Evolutionary conservation across 2,329 filamentous ascomycete genomes (phyloP).

Genomic region (Diaporthe nobilis): DNA sequence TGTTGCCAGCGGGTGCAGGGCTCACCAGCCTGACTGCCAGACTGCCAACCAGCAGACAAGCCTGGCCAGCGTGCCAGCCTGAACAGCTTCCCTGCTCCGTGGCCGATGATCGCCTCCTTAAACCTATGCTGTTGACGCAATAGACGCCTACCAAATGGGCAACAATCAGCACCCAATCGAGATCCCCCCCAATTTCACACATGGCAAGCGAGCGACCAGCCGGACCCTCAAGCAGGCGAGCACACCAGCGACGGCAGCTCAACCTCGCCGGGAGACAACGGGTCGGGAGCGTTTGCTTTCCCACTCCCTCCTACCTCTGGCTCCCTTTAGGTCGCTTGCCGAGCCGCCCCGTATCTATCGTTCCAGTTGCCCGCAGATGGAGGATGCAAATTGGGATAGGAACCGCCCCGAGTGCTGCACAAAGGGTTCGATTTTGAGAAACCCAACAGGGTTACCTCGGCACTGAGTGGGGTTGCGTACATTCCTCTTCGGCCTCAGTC

Average conservation of each 20-base stretch:
- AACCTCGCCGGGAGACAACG: neutral
- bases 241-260: neutral
- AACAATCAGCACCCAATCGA: conserved; percentile 37
- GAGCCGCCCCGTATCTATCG: conserved; percentile 15
- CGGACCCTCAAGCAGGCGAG: neutral
- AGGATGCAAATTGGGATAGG: conserved; percentile 2
- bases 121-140: conserved; percentile 25
- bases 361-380: conserved; percentile 7
- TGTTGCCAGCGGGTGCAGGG: conserved; percentile 10
- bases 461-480: conserved; percentile 10
- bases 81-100: conserved; percentile 21
- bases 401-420: conserved; percentile 22
- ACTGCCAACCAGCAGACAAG: conserved; percentile 17
- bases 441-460: conserved; percentile 24
- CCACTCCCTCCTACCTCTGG: neutral
- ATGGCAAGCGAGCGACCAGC: neutral
- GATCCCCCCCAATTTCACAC: conserved; percentile 22
- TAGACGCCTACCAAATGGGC: conserved; percentile 23
- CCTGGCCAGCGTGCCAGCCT: neutral
- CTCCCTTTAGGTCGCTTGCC: conserved; percentile 1
- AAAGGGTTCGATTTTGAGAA: conserved; percentile 20
- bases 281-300: neutral
- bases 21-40: conserved; percentile 8
- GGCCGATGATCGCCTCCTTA: conserved; percentile 15
- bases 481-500: conserved; percentile 24